A percentile compares a stretch with the other conserved stretches of the same genome.
Conservation (phyloP, 2,329 filamentous ascomycete species). For the Pseudopyricularia cyperi region DNA sequence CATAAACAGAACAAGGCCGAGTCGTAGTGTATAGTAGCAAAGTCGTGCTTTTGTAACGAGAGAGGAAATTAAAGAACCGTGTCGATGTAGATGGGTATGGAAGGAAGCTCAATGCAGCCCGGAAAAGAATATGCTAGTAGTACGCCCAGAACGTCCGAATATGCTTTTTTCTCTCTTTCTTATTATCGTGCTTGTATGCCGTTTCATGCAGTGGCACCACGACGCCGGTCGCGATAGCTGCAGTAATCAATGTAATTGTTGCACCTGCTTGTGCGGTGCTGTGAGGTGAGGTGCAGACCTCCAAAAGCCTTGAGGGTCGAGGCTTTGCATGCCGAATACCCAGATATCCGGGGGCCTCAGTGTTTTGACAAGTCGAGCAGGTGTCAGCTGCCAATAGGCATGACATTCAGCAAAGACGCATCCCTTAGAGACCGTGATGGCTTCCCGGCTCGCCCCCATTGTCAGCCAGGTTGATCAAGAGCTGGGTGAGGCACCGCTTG, state of each 20-base stretch:
- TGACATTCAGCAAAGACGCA: not conserved
- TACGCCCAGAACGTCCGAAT: constrained; percentile 1
- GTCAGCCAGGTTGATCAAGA: constrained; percentile 91
- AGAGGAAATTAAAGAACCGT: not conserved
- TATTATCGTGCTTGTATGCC: not conserved
- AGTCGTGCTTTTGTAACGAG: not conserved
- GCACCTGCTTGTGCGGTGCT: not conserved
- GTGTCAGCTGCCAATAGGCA: not conserved
- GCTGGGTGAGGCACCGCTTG: constrained; percentile 92
- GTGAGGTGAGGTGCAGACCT: not conserved
- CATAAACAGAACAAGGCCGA: not conserved
- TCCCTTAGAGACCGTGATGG: constrained; percentile 7
- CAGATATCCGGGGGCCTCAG: not conserved
- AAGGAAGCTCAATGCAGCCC: not conserved
- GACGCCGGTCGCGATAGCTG: not conserved
- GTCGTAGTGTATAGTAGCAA: not conserved
- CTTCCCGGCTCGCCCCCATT: constrained; percentile 48
- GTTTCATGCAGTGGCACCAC: not conserved
- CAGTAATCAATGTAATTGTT: not conserved
- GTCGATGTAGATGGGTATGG: not conserved
- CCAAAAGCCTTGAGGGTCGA: not conserved
- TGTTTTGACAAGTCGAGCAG: not conserved
- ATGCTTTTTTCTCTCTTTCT: constrained; percentile 1
- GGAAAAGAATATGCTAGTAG: not conserved
- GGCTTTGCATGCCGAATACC: not conserved